A percentile compares a stretch with the other conserved stretches of the same genome.
Evolutionary conservation across 208 protist genomes (phyloP).

Genomic region (Acanthamoeba culbertsoni): DNA sequence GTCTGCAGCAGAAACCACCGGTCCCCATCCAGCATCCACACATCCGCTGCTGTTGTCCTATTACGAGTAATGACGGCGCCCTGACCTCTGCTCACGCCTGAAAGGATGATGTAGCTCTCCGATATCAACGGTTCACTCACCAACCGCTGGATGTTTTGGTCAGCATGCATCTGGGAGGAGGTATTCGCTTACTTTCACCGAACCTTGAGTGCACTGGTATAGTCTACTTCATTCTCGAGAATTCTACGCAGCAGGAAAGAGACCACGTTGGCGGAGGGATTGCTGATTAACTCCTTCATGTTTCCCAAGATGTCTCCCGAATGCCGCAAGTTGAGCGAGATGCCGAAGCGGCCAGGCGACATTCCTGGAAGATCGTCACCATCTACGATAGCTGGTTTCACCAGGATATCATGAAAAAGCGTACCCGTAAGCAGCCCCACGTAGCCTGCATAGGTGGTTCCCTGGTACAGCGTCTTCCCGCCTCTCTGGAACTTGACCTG

Average conservation of each 20-base stretch:
- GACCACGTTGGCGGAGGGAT: neutral
- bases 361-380: too few relatives aligned
- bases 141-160: too few relatives aligned
- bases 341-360: neutral
- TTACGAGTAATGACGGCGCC: slow-evolving; percentile 17
- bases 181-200: too few relatives aligned
- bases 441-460: slow-evolving; percentile 15
- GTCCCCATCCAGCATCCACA: neutral
- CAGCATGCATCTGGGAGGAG: too few relatives aligned
- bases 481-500: slow-evolving; percentile 37
- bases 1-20: neutral
- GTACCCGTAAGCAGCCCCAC: slow-evolving; percentile 28
- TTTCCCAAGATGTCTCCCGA: slow-evolving; percentile 23
- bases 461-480: neutral
- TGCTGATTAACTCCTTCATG: neutral
- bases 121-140: neutral
- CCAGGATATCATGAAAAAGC: neutral
- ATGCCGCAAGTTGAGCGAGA: slow-evolving; percentile 30
- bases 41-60: neutral
- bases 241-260: slow-evolving; percentile 21
- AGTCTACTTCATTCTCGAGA: neutral
- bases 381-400: too few relatives aligned
- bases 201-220: neutral
- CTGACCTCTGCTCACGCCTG: neutral
- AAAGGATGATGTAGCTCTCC: slow-evolving; percentile 32